Conservation (phyloP, 768 basidiomycete genomes). For the Lactifluus pinguis region DNA sequence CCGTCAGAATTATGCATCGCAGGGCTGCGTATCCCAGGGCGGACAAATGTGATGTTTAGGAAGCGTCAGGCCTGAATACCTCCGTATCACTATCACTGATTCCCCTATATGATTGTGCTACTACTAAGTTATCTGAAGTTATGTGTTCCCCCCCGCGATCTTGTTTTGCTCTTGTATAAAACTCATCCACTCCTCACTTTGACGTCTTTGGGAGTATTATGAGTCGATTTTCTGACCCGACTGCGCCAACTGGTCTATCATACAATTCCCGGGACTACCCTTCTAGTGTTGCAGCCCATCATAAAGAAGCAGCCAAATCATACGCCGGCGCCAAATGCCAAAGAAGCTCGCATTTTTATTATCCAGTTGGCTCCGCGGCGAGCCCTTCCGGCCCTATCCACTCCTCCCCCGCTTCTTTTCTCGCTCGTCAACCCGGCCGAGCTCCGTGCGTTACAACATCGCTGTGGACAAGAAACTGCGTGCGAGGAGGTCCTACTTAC, state of each 20-base stretch:
- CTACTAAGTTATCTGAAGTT: too few relatives aligned
- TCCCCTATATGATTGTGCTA: too few relatives aligned
- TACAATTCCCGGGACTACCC: neutral
- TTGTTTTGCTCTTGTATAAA: neutral
- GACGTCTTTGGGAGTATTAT: neutral
- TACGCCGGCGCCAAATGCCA: neutral
- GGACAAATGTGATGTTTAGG: constrained; percentile 21
- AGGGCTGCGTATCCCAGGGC: neutral
- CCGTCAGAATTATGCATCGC: constrained; percentile 1
- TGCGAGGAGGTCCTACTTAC: too few relatives aligned
- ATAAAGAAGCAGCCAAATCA: neutral
- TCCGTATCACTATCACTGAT: neutral
- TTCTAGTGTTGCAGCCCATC: neutral
- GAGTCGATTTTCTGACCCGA: neutral
- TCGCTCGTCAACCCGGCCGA: constrained; percentile 8
- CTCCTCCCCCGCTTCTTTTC: constrained; percentile 9
- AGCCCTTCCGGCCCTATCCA: constrained; percentile 8
- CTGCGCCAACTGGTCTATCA: neutral
- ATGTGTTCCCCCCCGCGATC: too few relatives aligned
- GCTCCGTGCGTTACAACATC: constrained; percentile 7
- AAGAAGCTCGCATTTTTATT: neutral
- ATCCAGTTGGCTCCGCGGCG: neutral
- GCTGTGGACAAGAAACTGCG: constrained; percentile 7
- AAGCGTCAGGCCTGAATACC: constrained; percentile 12
- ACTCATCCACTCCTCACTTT: neutral